Evolutionary conservation across 345 rosid species (phyloP).

Genomic region (Linum trigynum): DNA sequence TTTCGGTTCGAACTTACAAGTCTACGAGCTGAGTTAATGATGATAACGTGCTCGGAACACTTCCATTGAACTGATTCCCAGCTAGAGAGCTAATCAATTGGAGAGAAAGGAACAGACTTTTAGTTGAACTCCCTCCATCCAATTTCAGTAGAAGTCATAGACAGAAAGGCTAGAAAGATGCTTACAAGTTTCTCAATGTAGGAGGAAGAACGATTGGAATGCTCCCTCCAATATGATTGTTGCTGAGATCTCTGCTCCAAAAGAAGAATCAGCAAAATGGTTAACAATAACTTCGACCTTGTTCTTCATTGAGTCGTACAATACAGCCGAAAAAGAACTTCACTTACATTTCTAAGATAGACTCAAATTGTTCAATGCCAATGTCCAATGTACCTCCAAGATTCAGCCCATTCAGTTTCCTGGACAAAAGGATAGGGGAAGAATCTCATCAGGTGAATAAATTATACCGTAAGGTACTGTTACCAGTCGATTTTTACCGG

Average conservation of each 20-base stretch:
- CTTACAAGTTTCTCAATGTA: constrained; percentile 60
- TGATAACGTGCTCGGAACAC: constrained; percentile 43
- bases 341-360: constrained; percentile 67
- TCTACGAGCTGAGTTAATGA: constrained; percentile 33
- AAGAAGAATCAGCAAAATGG: constrained; percentile 12
- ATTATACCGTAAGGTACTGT: too few relatives aligned
- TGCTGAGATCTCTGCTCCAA: constrained; percentile 68
- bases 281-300: neutral
- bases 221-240: constrained; percentile 74
- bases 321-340: constrained; percentile 1
- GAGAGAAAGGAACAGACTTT: constrained; percentile 12
- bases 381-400: constrained; percentile 54
- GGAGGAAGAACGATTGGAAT: constrained; percentile 63
- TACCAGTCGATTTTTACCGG: too few relatives aligned
- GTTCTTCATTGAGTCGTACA: neutral
- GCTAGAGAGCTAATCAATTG: constrained; percentile 39
- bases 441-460: neutral
- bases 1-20: constrained; percentile 35
- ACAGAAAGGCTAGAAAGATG: neutral
- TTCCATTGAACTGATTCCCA: constrained; percentile 50
- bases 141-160: neutral
- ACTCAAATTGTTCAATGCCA: constrained; percentile 43
- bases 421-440: constrained; percentile 27
- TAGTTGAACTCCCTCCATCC: neutral
- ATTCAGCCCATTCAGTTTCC: constrained; percentile 52